phyloP scores from a whole-genome alignment of 495 filamentous ascomycete species.

The Wilcoxina mikolae region DNA sequence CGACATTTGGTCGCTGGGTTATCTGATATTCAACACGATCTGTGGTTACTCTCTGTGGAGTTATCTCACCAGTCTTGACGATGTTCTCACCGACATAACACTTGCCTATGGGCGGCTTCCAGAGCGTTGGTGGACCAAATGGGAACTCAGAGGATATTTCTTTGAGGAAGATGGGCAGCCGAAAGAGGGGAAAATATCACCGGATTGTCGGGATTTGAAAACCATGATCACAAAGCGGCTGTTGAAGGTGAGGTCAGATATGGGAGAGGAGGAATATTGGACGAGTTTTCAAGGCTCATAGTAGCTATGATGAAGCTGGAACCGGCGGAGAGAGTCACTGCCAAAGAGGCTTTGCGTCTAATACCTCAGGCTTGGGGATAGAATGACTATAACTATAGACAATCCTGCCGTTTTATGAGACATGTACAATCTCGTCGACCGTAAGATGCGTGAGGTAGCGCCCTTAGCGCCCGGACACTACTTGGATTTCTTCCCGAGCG shows the following conservation, averaged over 20 bases:
- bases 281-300: background rate
- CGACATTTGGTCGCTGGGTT: conserved; percentile 7
- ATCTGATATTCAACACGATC: conserved; percentile 1
- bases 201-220: background rate
- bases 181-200: background rate
- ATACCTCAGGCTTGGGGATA: background rate
- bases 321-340: background rate
- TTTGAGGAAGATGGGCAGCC: background rate
- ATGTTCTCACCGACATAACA: conserved; percentile 3
- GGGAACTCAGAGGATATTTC: background rate
- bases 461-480: too few species aligned
- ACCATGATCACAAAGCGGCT: background rate
- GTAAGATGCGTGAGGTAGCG: too few species aligned
- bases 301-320: background rate
- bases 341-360: background rate
- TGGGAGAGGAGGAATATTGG: background rate
- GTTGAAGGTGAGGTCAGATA: background rate
- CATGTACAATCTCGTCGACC: too few species aligned
- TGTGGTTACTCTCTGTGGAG: background rate
- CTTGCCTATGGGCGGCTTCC: background rate
- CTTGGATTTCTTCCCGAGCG: too few species aligned
- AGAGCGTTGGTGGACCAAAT: conserved; percentile 6
- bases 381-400: too few species aligned
- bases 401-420: too few species aligned
- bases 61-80: background rate